phyloP scores from a whole-genome alignment of 805 yeast species.

The Ogataea naganishii region DNA sequence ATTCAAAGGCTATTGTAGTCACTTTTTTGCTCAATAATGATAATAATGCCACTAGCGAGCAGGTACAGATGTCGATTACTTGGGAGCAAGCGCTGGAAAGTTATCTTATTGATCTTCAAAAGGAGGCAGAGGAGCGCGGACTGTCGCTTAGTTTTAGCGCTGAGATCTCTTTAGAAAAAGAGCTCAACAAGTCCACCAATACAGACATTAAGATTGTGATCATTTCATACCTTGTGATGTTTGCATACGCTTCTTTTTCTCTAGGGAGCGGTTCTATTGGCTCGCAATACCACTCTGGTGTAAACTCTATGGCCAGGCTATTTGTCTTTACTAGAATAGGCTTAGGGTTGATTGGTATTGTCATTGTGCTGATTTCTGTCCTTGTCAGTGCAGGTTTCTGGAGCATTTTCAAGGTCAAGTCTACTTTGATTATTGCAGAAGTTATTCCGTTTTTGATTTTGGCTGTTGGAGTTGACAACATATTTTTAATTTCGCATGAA shows the following conservation, averaged over 20 bases:
- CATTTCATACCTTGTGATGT: conserved; percentile 78
- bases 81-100: conserved; percentile 72
- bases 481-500: conserved; percentile 80
- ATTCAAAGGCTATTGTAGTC: conserved; percentile 65
- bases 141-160: conserved; percentile 68
- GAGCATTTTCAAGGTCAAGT: conserved; percentile 66
- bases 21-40: conserved; percentile 61
- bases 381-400: conserved; percentile 76
- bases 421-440: conserved; percentile 90
- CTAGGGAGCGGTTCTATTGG: conserved; percentile 40
- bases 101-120: conserved; percentile 35
- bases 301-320: conserved; percentile 5
- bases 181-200: conserved; percentile 71
- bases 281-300: conserved; percentile 1
- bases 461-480: conserved; percentile 95
- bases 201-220: conserved; percentile 66
- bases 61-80: conserved; percentile 29
- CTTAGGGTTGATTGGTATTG: conserved; percentile 77
- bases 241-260: conserved; percentile 77
- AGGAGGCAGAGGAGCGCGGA: conserved; percentile 42
- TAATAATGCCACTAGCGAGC: conserved; percentile 31
- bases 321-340: conserved; percentile 53
- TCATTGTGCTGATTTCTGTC: conserved; percentile 75
- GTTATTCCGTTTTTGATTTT: conserved; percentile 89
- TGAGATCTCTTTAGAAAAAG: conserved; percentile 77